Evolutionary conservation across 1,284 basidiomycete genomes (phyloP), one percentile per base, ranked within the genome.

Genomic region (Boletus mariae): DNA sequence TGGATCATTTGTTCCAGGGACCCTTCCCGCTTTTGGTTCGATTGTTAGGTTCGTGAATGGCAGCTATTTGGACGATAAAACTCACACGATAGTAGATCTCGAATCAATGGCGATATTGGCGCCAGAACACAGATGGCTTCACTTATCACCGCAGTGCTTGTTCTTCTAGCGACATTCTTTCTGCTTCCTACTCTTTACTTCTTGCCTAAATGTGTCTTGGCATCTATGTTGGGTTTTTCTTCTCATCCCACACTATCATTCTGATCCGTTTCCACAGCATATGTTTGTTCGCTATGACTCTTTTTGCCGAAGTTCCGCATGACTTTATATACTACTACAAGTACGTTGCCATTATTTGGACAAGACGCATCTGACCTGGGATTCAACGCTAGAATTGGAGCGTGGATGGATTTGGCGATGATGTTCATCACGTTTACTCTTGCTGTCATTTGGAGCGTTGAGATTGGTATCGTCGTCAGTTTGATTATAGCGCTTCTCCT

Each of bases 121-220:
- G 92, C 83, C 5, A 80, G 90, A 15, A 91, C 92, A 2, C 94
- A 95, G 65, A 87, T 97, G 84, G 84, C 92, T 11, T 89, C 89
- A 1, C 71, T 97, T 35, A 77, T 96, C 38, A 90, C 90, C 47
- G 86, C 90, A 0, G 72, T 68, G 0, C 71, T 93, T 25, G 83
- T 96, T 10, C 74, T 98, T 12, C 74, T 94, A 9, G 83, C 90
- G 1, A 93, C 90, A 13, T 93, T 93, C 74, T 94, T 92, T 76
- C 77, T 97, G 5, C 78, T 98, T 8, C 89, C 87, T 0, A 80
- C 79, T 71, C 73, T 94, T 25, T 87, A 83, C 67, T 90, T 77
- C 67, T 74, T 94, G 17, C 92, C 92, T 0, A 91, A 86, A 76
- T 87, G 85, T 60, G 90, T 94, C 28, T 73, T 94, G 46, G 90